Evolutionary conservation across 805 yeast genomes (phyloP).

Genomic region (Jamesozyma lodderae): DNA sequence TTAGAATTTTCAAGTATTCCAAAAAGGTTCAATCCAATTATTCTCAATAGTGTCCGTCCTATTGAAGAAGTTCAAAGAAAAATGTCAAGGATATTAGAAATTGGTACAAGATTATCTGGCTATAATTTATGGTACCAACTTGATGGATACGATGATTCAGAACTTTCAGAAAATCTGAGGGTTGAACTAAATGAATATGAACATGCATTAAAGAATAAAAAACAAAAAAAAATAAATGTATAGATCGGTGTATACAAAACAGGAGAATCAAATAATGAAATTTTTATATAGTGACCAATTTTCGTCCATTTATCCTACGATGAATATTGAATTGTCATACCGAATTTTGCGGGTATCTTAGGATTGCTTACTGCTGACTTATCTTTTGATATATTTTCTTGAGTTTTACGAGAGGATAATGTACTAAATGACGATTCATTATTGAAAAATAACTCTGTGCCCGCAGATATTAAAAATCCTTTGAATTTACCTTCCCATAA

Average conservation of each 20-base stretch:
- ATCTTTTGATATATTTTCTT: constrained; percentile 33
- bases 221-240: constrained; percentile 16
- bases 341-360: constrained; percentile 18
- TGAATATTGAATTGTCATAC: constrained; percentile 27
- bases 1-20: constrained; percentile 61
- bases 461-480: constrained; percentile 72
- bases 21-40: constrained; percentile 49
- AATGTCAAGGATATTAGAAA: constrained; percentile 53
- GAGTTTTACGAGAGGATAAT: not conserved
- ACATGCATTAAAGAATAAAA: constrained; percentile 33
- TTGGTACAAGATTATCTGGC: constrained; percentile 52
- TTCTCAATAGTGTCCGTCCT: constrained; percentile 56
- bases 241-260: not conserved
- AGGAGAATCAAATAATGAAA: not conserved
- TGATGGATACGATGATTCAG: constrained; percentile 64
- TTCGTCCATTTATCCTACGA: constrained; percentile 8
- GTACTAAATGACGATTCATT: constrained; percentile 12
- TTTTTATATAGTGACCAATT: not conserved
- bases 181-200: constrained; percentile 48
- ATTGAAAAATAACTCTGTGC: constrained; percentile 40
- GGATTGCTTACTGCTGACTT: not conserved
- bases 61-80: constrained; percentile 44
- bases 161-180: constrained; percentile 54
- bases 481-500: constrained; percentile 85
- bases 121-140: constrained; percentile 77